Conservation (phyloP, 805 yeast species). For the Saturnispora ahearnii region DNA sequence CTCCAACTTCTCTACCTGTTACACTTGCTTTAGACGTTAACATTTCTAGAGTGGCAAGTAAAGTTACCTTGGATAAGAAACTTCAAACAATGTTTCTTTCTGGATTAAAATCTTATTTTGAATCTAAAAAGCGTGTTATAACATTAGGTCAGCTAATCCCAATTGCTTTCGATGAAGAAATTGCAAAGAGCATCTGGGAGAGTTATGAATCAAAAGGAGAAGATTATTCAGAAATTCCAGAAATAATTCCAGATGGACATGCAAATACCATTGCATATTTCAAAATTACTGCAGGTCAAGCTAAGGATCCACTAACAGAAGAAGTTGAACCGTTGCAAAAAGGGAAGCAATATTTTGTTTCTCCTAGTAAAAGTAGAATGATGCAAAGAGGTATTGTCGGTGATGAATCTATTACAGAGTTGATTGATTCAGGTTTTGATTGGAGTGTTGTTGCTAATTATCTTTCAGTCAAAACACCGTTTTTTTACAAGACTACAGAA, state of each 20-base stretch:
- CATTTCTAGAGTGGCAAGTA: constrained; percentile 59
- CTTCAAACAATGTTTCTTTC: constrained; percentile 53
- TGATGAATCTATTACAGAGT: constrained; percentile 20
- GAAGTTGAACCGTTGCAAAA: constrained; percentile 19
- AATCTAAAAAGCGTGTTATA: constrained; percentile 48
- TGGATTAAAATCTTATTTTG: constrained; percentile 55
- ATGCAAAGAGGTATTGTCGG: constrained; percentile 55
- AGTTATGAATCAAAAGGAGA: background rate
- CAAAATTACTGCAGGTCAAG: constrained; percentile 46
- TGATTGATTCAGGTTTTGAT: constrained; percentile 14
- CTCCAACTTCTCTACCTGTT: constrained; percentile 13
- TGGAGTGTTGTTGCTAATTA: background rate
- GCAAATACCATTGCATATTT: constrained; percentile 84
- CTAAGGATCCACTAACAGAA: constrained; percentile 17
- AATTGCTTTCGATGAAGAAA: constrained; percentile 60
- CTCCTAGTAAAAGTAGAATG: constrained; percentile 60
- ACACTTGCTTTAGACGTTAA: constrained; percentile 55
- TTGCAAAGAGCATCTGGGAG: constrained; percentile 34
- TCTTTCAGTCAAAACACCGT: background rate
- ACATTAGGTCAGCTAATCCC: constrained; percentile 64
- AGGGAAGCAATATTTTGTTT: constrained; percentile 44
- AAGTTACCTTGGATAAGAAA: constrained; percentile 54
- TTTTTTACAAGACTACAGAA: background rate
- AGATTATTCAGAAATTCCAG: constrained; percentile 19
- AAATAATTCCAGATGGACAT: constrained; percentile 46